phyloP scores from a whole-genome alignment of 1,284 basidiomycete genomes.

The Ganoderma sinense region DNA sequence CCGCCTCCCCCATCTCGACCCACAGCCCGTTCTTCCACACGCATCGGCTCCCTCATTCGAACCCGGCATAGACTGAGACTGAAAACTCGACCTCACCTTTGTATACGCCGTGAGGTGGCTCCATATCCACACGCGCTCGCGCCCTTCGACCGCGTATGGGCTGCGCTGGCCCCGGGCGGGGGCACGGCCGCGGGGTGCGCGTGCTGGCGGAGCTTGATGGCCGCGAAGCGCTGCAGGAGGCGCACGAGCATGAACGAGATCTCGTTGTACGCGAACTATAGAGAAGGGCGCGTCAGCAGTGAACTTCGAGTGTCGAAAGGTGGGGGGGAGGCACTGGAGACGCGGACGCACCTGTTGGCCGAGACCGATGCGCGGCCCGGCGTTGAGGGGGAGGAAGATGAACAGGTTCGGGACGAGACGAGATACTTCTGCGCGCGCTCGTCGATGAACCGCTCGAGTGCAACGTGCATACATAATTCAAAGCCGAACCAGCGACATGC shows the following conservation, averaged over 20 bases:
- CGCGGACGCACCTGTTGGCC: slow-evolving; percentile 49
- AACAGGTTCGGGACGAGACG: slow-evolving; percentile 50
- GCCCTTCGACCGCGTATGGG: slow-evolving; percentile 43
- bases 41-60: no score
- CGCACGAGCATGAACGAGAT: slow-evolving; percentile 71
- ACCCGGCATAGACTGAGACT: no score
- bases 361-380: slow-evolving; percentile 56
- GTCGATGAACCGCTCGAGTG: slow-evolving; percentile 51
- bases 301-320: no score
- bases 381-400: slow-evolving; percentile 59
- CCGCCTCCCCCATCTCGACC: slow-evolving; percentile 9
- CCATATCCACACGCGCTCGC: slow-evolving; percentile 61
- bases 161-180: slow-evolving; percentile 30
- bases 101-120: slow-evolving; percentile 63
- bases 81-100: slow-evolving; percentile 49
- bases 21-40: slow-evolving; percentile 27
- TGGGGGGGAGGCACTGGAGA: no score
- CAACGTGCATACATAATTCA: background rate
- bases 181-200: slow-evolving; percentile 40
- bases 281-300: no score
- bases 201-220: slow-evolving; percentile 51
- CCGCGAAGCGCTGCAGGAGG: slow-evolving; percentile 65
- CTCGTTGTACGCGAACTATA: slow-evolving; percentile 79
- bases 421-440: slow-evolving; percentile 45
- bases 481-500: background rate